A percentile compares a stretch with the other conserved stretches of the same genome.
Conservation (phyloP, 164 flowering plant species). For the Warburgia ugandensis region DNA sequence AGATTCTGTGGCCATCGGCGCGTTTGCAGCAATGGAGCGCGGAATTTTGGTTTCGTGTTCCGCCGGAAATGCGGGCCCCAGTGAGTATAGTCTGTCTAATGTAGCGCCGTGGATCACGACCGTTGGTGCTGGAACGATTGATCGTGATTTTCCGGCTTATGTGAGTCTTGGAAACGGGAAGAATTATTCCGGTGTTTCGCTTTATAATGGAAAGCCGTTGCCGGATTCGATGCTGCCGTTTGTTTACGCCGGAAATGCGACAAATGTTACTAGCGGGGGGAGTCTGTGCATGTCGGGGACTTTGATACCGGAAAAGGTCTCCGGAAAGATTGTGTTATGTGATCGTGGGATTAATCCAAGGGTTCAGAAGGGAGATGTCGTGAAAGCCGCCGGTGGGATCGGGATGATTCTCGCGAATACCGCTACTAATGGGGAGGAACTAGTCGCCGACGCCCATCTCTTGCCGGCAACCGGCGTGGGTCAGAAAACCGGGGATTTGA, state of each 20-base stretch:
- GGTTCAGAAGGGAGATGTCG: slow-evolving; percentile 56
- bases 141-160: slow-evolving; percentile 79
- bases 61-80: slow-evolving; percentile 83
- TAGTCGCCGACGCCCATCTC: slow-evolving; percentile 74
- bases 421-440: slow-evolving; percentile 57
- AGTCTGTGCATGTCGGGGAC: slow-evolving; percentile 49
- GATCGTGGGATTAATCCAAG: slow-evolving; percentile 59
- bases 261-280: slow-evolving; percentile 36
- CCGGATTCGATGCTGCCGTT: slow-evolving; percentile 30
- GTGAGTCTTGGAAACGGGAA: slow-evolving; percentile 55
- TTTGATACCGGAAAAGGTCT: slow-evolving; percentile 44
- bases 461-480: slow-evolving; percentile 61
- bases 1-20: slow-evolving; percentile 66
- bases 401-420: slow-evolving; percentile 81
- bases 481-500: slow-evolving; percentile 35
- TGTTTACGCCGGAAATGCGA: slow-evolving; percentile 54
- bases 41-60: slow-evolving; percentile 88
- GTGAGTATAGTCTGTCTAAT: slow-evolving; percentile 40
- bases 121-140: slow-evolving; percentile 84
- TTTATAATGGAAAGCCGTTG: slow-evolving; percentile 48
- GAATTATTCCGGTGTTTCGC: slow-evolving; percentile 55
- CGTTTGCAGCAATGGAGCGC: slow-evolving; percentile 50
- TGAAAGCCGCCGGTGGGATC: slow-evolving; percentile 75
- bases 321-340: slow-evolving; percentile 82
- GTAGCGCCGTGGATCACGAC: slow-evolving; percentile 94